Base-by-base conservation (phyloP, 2,329 filamentous ascomycete genomes). In the Fusarium sp. region DNA sequence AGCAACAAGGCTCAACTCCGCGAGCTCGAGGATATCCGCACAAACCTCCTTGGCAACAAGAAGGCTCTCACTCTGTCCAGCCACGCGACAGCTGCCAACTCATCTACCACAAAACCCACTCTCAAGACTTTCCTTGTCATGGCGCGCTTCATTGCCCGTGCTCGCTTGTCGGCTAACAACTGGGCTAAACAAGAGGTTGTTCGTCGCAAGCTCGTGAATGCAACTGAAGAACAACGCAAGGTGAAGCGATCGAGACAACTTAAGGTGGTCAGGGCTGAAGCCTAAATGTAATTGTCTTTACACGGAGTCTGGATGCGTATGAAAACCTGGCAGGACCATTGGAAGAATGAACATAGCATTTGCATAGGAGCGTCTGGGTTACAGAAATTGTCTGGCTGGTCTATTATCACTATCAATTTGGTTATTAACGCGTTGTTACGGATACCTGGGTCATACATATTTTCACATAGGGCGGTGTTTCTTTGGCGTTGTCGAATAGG, bases 1-100 rank as follows among this genome's bases (percentile, higher is more conserved):
- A 98, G 96, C 83, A 99, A 98, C 83, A 91, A 95, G 80, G 92
- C 93, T 65, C 93, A 98, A 78, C 89, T 98, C 63, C 89, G 90
- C 55, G 91, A 98, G 77, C 90, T 98, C 68, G 88, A 92, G 73
- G 88, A 92, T 73, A 97, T 98, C 85, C 93, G 81, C 69, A 80
- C 78, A 68, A 78, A 81, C 55, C 72, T 82, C 49, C 79, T 82
- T 45, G 78, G 80, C 67, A 80, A 76, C 75, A 80, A 80, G 65
- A 78, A 78, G 54, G 66, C 80, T 45, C 77, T 80, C 55, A 57
- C 76, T 46, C 69, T 77, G 58, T 72, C 80, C 45, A 69, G 73
- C 27, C 63, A 76, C 58, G 50, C 71, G 40, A 49, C 50, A 14
- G 20, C 57, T n/a, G 27, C 55, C 32, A 66, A 69, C 55, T 59